Conservation (phyloP, 768 basidiomycete species). For the Suillus alpinus region DNA sequence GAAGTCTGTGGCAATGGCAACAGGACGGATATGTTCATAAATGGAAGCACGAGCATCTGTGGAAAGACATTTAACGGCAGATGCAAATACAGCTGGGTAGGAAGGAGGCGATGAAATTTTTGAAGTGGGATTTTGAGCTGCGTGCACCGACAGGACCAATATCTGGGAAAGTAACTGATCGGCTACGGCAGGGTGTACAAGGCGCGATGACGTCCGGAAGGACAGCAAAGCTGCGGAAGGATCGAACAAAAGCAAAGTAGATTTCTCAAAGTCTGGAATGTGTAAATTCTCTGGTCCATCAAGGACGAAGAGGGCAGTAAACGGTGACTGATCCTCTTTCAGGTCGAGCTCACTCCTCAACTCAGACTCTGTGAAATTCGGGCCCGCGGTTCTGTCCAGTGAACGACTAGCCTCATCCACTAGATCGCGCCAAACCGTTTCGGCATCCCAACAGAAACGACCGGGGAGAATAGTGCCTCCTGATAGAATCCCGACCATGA, state of each 20-base stretch:
- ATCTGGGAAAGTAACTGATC: constrained; percentile 19
- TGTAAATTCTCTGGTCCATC: not conserved
- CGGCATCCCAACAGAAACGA: constrained; percentile 18
- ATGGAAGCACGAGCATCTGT: constrained; percentile 4
- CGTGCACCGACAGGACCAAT: constrained; percentile 6
- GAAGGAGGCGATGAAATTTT: constrained; percentile 9
- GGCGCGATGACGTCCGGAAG: constrained; percentile 13
- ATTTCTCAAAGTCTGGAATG: not conserved
- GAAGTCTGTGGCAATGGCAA: constrained; percentile 22
- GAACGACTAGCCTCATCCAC: constrained; percentile 8
- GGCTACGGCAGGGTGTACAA: constrained; percentile 12
- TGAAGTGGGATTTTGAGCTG: constrained; percentile 5
- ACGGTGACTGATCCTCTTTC: constrained; percentile 8
- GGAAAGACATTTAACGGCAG: constrained; percentile 15
- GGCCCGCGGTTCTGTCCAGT: constrained; percentile 4
- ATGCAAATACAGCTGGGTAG: constrained; percentile 15
- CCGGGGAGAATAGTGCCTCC: constrained; percentile 6
- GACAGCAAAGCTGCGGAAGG: constrained; percentile 11
- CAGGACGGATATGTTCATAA: constrained; percentile 18
- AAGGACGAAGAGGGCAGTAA: constrained; percentile 16
- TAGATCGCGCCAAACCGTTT: constrained; percentile 15
- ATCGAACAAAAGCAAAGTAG: constrained; percentile 12
- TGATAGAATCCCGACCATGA: constrained; percentile 16
- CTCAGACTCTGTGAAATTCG: not conserved
- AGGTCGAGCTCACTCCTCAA: constrained; percentile 1